Evolutionary conservation across 2,329 filamentous ascomycete species (phyloP), one percentile per base, ranked within the genome.

Genomic region (Parastagonospora avenae): DNA sequence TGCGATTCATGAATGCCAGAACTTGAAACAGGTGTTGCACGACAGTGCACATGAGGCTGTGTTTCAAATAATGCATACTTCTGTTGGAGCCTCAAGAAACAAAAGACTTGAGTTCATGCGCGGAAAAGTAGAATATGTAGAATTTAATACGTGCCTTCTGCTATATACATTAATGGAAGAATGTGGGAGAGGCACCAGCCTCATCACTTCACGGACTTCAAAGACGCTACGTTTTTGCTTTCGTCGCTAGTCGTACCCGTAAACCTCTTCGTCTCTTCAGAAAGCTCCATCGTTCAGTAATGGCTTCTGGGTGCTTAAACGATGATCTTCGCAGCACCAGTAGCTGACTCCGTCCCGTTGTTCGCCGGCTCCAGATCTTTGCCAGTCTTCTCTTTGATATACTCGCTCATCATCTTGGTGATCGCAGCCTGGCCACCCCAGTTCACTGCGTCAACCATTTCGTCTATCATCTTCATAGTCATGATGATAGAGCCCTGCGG

Each of bases 371-470:
- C 46, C 3, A 60, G 35, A 2, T 46, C 61, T 39, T 51, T 52
- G 3, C 63, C 63, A 6, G 61, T 65, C 56, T 67, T 60, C 5
- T 42, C 56, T 57, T 68, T 63, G 36, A 69, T 64, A 35, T 64
- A 71, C 6, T 72, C 63, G 47, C 48, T 66, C 69, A 72, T 71
- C 67, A 72, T 72, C 60, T 69, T 42, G 8, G 57, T 64, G 39
- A 72, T 67, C 3, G 67, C 62, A 8, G 61, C 62, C 46, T 70
- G 62, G 14, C 65, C 66, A 47, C 60, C 67, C 65, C 67, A 71
- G 7, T 48, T 41, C 12, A 60, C 46, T 14, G 60, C 37, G 32
- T 55, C 41, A 5, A 57, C 70, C 71, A 74, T 74, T 28, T 57
- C 57, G 37, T 72, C 63, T 15, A 74, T 57, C 52, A 66, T 58